Percentiles rank a stretch among this genome's conserved stretches.
Evolutionary conservation across 331 rosid genomes (phyloP).

Genomic region (Erythrophleum ivorense): DNA sequence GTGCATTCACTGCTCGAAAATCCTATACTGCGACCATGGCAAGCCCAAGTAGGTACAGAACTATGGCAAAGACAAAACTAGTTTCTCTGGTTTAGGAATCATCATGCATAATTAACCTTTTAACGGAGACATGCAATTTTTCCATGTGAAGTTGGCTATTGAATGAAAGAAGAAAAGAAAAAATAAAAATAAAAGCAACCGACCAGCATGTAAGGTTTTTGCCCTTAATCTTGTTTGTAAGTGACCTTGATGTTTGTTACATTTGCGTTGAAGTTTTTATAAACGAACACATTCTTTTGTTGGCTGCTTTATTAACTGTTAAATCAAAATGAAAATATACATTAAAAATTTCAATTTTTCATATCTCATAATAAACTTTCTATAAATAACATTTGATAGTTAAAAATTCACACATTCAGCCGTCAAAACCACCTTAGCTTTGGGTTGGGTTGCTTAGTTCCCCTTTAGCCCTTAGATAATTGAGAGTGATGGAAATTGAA

Average conservation of each 20-base stretch:
- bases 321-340: neutral
- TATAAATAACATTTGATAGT: neutral
- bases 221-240: neutral
- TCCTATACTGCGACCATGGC: neutral
- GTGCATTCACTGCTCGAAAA: neutral
- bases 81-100: neutral
- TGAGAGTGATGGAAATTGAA: slow-evolving; percentile 16
- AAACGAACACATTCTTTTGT: neutral
- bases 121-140: neutral
- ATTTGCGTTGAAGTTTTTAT: neutral
- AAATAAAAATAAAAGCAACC: neutral
- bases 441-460: neutral
- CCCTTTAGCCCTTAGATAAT: neutral
- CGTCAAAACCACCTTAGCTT: neutral
- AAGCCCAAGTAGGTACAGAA: neutral
- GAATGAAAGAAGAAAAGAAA: neutral
- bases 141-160: neutral
- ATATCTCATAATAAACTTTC: neutral
- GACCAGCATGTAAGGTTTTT: neutral
- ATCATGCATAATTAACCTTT: neutral
- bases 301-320: neutral
- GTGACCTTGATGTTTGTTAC: neutral
- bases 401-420: neutral
- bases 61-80: neutral
- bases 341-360: neutral